Evolutionary conservation across 805 yeast species (phyloP), one percentile per base, ranked within the genome.

Genomic region (Zygoascus bituminiphila): DNA sequence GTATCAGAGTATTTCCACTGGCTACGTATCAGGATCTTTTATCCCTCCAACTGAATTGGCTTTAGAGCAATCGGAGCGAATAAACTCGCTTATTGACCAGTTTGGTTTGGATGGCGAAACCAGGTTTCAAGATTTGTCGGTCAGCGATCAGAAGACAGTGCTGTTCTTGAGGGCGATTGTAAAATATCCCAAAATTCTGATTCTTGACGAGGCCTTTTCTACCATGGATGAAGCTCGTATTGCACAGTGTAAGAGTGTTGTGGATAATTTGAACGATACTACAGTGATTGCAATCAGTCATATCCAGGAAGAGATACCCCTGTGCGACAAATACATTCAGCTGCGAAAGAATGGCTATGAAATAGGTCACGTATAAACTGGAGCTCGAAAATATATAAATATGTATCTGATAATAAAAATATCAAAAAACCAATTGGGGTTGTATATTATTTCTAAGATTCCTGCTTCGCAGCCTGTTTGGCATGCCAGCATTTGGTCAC

Each of bases 181-280:
- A 38, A 87, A 85, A 62, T 70, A 77, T 53, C 98, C 98, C 0
- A 76, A 78, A 44, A 67, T 91, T 1, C 69, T 91, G 46, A 82
- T 91, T 42, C 69, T 91, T 2, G 98, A 91, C 64, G 98, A 91
- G 68, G 95, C 98, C 0, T 78, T 91, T 50, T 85, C 95, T 20
- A 94, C 88, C 14, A 86, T 91, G 93, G 85, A 83, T 36, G 81
- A 79, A 46, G 76, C 72, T 19, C 73, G 76, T 29, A 71, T 82
- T 51, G 69, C 70, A 36, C 71, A 67, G 44, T 83, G 88, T 47
- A 80, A 80, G 55, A 67, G 69, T 26, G 56, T 79, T 5, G 63
- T 78, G 14, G 24, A 44, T 20, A 62, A 73, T 23, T 66, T 75
- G 33, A 59, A 68, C 44, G 74, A 76, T 2, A 85, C 94, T 0